A percentile compares a stretch with the other conserved stretches of the same genome.
Evolutionary conservation across 1,139 yeast species (phyloP).

Genomic region (Protomyces inundatus): DNA sequence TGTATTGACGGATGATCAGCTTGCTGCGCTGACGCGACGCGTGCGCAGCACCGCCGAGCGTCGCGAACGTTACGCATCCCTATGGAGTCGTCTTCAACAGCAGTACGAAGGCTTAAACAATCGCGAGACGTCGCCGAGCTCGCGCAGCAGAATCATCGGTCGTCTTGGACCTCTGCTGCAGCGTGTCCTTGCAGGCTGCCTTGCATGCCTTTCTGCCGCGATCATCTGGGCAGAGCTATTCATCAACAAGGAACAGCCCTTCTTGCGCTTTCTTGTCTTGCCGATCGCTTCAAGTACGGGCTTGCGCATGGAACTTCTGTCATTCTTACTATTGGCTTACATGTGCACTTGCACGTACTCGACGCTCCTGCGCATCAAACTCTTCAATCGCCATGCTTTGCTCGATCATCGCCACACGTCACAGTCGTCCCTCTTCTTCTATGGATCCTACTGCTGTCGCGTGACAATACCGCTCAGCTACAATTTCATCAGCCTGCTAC

Average conservation of each 20-base stretch:
- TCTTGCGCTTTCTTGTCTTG: conserved; percentile 1
- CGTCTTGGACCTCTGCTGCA: conserved; percentile 48
- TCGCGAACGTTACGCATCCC: conserved; percentile 31
- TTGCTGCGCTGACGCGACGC: conserved; percentile 34
- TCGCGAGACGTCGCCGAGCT: conserved; percentile 39
- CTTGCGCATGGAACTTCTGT: conserved; percentile 46
- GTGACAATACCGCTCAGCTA: conserved; percentile 76
- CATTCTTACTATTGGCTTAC: conserved; percentile 52
- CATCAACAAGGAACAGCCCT: conserved; percentile 36
- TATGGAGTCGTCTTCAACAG: conserved; percentile 42
- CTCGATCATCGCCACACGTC: conserved; percentile 61
- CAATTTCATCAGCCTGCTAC: conserved; percentile 59
- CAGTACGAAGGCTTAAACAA: conserved; percentile 35
- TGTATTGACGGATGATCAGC: conserved; percentile 33
- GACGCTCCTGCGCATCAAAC: conserved; percentile 60
- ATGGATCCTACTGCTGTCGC: conserved; percentile 75
- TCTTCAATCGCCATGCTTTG: conserved; percentile 72
- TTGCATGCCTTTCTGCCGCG: conserved; percentile 49
- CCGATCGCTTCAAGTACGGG: conserved; percentile 42
- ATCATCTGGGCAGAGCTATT: conserved; percentile 68
- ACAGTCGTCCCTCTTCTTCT: conserved; percentile 68
- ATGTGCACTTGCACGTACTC: conserved; percentile 64
- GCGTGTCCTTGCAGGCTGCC: conserved; percentile 41
- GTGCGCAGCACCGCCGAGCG: conserved; percentile 33
- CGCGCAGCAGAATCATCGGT: conserved; percentile 32